phyloP scores from a whole-genome alignment of 2,329 filamentous ascomycete genomes.

The Dryadomyces quercivorus region DNA sequence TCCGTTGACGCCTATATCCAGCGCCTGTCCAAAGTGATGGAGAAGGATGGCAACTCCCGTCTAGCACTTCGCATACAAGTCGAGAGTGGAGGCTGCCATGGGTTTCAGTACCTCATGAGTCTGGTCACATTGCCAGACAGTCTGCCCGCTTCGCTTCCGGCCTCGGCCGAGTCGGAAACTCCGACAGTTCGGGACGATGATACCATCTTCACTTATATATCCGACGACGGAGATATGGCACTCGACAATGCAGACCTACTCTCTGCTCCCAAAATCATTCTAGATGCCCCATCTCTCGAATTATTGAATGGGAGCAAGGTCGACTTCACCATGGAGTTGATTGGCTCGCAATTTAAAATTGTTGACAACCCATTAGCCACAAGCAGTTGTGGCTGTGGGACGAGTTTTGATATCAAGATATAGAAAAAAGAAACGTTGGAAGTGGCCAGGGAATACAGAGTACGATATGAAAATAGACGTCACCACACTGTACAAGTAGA shows the following conservation, averaged over 20 bases:
- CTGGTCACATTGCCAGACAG: conserved; percentile 49
- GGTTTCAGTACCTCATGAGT: conserved; percentile 94
- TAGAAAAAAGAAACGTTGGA: conserved; percentile 17
- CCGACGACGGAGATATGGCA: conserved; percentile 30
- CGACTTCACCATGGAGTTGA: conserved; percentile 93
- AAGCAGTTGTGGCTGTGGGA: conserved; percentile 93
- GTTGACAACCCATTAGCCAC: conserved; percentile 83
- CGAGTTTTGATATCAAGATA: conserved; percentile 87
- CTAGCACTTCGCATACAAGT: conserved; percentile 86
- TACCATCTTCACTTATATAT: conserved; percentile 66
- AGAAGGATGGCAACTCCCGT: conserved; percentile 58
- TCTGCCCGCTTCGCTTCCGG: conserved; percentile 14
- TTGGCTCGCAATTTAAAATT: conserved; percentile 83
- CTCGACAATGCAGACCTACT: conserved; percentile 15
- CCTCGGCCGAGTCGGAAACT: conserved; percentile 16
- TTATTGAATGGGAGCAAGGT: conserved; percentile 87
- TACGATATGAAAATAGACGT: too few species aligned
- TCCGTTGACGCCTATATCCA: conserved; percentile 15
- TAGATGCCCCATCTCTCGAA: conserved; percentile 79
- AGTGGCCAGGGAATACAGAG: too few species aligned
- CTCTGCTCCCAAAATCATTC: conserved; percentile 60
- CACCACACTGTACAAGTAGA: neutral
- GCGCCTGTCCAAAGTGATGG: conserved; percentile 69
- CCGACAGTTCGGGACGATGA: conserved; percentile 57
- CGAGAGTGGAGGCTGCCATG: conserved; percentile 89